Percentiles rank a stretch among this genome's conserved stretches.
These are phyloP conservation scores for Scheffersomyces spartinae DNA, from an alignment of 805 yeast genomes.

Conservation along the genomic window DNA sequence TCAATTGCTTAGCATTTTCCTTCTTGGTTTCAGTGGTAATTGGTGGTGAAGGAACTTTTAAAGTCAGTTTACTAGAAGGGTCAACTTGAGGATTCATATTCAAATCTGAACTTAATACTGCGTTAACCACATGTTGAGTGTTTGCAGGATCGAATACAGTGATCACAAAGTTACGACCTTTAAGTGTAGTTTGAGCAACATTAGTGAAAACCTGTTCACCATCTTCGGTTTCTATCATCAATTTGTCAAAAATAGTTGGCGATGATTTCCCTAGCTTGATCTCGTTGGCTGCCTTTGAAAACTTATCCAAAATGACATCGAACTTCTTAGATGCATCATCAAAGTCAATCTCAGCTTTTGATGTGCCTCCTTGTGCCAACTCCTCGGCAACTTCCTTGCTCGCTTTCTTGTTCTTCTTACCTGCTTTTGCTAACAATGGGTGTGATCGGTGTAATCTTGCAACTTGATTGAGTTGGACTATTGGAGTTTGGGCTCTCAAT, in stretches of 20 bases:
- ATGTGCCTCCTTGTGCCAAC: no score
- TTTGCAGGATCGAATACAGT: slow-evolving; percentile 81
- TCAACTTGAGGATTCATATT: slow-evolving; percentile 76
- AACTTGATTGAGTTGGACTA: no score
- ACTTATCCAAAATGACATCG: slow-evolving; percentile 36
- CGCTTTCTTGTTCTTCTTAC: no score
- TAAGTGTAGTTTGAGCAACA: slow-evolving; percentile 60
- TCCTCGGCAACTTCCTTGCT: no score
- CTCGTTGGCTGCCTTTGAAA: slow-evolving; percentile 46
- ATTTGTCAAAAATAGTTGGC: slow-evolving; percentile 51
- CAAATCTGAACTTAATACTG: slow-evolving; percentile 56
- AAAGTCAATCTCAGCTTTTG: slow-evolving; percentile 18
- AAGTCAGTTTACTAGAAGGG: slow-evolving; percentile 56
- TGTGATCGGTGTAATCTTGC: no score
- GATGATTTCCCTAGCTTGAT: slow-evolving; percentile 60
- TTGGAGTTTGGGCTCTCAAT: no score
- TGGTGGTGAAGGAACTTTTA: slow-evolving; percentile 67
- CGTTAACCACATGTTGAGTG: slow-evolving; percentile 55
- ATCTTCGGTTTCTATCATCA: slow-evolving; percentile 39
- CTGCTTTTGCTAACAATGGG: no score
- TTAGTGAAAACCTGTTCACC: slow-evolving; percentile 40
- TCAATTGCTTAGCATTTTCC: slow-evolving; percentile 47
- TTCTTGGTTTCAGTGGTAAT: slow-evolving; percentile 57
- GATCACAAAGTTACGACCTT: slow-evolving; percentile 60
- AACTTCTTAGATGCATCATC: slow-evolving; percentile 31